phyloP scores from a whole-genome alignment of 78 protist genomes.

The Cavenderia fasciculata region DNA sequence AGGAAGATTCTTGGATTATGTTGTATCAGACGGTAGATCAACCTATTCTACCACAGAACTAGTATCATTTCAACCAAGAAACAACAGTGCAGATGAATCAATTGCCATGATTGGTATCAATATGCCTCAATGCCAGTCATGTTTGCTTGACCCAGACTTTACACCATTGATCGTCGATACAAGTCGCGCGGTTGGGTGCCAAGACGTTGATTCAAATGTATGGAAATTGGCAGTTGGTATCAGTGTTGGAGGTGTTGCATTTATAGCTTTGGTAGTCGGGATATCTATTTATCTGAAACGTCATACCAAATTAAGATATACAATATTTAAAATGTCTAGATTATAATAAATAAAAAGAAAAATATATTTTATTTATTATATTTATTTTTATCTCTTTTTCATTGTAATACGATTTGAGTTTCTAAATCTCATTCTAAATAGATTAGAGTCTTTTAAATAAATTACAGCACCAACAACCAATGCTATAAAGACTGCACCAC shows the following conservation, averaged over 20 bases:
- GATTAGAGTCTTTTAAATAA: no score
- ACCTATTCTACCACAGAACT: background rate
- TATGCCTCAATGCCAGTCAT: background rate
- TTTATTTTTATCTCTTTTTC: background rate
- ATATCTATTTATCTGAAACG: background rate
- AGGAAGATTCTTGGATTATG: constrained; percentile 1
- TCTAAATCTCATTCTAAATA: no score
- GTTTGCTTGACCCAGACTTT: background rate
- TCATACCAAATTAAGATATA: no score
- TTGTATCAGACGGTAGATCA: background rate
- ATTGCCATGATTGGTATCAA: background rate
- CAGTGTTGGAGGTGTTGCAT: background rate
- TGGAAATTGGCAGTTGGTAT: constrained; percentile 1
- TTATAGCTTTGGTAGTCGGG: background rate
- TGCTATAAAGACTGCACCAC: background rate
- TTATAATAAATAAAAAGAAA: background rate
- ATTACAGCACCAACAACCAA: background rate
- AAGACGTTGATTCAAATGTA: background rate
- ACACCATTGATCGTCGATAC: background rate
- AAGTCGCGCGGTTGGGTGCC: background rate
- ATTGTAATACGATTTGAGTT: background rate
- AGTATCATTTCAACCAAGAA: background rate
- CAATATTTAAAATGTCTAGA: background rate
- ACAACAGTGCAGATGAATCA: background rate
- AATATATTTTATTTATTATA: no score